Conservation (phyloP, 2,329 filamentous ascomycete genomes). For the Chaetothyriales sp. region DNA sequence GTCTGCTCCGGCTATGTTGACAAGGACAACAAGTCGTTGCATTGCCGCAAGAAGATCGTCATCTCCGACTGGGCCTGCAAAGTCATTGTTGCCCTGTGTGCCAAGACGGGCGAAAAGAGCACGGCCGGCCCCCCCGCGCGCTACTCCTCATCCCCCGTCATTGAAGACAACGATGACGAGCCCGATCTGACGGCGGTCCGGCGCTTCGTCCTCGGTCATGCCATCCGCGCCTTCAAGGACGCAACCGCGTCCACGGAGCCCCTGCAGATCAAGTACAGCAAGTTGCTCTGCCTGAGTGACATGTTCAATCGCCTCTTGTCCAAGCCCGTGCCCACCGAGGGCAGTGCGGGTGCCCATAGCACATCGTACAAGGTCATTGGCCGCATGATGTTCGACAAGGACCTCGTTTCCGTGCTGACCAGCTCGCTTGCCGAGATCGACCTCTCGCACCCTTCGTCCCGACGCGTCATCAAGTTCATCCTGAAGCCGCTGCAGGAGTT, state of each 20-base stretch:
- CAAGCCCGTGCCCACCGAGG: slow-evolving; percentile 54
- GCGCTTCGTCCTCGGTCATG: slow-evolving; percentile 86
- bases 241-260: slow-evolving; percentile 65
- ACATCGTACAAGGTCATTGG: slow-evolving; percentile 69
- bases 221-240: slow-evolving; percentile 82
- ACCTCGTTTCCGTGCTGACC: slow-evolving; percentile 78
- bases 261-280: slow-evolving; percentile 72
- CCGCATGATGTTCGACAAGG: slow-evolving; percentile 96
- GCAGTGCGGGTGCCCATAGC: slow-evolving; percentile 24
- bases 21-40: slow-evolving; percentile 46
- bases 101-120: slow-evolving; percentile 69
- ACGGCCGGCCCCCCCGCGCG: slow-evolving; percentile 20
- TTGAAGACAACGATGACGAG: slow-evolving; percentile 56
- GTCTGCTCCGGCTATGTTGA: slow-evolving; percentile 52
- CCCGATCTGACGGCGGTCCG: slow-evolving; percentile 80
- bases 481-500: slow-evolving; percentile 76
- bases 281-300: slow-evolving; percentile 75
- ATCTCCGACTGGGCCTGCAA: slow-evolving; percentile 78
- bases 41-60: slow-evolving; percentile 69
- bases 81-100: slow-evolving; percentile 72
- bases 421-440: slow-evolving; percentile 90
- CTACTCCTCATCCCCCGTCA: slow-evolving; percentile 31
- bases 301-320: slow-evolving; percentile 87
- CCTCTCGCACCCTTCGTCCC: slow-evolving; percentile 83
- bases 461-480: slow-evolving; percentile 92